phyloP scores from a whole-genome alignment of 345 rosid species.

The Salix suchowensis region DNA sequence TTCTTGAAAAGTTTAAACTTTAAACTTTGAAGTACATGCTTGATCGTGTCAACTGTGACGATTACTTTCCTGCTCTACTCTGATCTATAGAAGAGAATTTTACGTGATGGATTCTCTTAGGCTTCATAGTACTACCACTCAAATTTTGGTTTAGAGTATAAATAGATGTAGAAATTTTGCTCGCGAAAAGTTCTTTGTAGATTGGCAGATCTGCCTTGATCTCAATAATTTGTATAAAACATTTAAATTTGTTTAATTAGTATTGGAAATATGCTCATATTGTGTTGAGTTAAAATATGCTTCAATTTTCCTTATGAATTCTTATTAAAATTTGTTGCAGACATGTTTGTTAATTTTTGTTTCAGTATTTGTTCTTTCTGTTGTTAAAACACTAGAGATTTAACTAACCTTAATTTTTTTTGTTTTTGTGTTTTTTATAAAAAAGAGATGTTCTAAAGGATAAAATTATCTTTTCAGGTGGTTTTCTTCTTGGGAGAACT shows the following conservation, averaged over 20 bases:
- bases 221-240: no score
- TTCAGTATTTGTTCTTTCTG: no score
- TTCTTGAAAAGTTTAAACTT: not conserved
- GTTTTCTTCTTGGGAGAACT: constrained; percentile 39
- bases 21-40: not conserved
- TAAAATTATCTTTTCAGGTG: constrained; percentile 17
- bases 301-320: no score
- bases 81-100: not conserved
- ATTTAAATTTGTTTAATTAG: no score
- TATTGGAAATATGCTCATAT: no score
- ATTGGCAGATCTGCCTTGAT: no score
- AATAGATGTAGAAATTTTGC: no score
- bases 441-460: not conserved
- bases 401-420: not conserved
- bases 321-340: no score
- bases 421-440: not conserved
- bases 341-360: no score
- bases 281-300: no score
- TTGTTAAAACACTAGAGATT: not conserved
- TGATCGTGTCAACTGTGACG: not conserved
- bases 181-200: no score
- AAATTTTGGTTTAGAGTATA: not conserved
- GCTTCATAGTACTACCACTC: no score
- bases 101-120: not conserved
- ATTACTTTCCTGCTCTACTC: not conserved